Evolutionary conservation across 2,329 filamentous ascomycete genomes (phyloP).

Genomic region (Colletotrichum sp.): DNA sequence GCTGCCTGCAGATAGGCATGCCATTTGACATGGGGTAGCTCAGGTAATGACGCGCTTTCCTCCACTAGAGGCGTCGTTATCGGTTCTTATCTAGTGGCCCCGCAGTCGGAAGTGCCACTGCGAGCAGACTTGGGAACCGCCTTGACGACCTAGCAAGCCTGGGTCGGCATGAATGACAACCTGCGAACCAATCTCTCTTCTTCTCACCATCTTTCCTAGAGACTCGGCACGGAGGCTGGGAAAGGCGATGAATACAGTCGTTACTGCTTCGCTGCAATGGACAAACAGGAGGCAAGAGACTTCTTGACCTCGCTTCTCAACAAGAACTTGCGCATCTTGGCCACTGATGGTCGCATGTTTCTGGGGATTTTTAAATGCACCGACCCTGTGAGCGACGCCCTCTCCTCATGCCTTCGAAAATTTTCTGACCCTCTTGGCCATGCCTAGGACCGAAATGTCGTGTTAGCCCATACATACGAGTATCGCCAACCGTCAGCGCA

Average conservation of each 20-base stretch:
- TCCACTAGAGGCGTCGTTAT: slow-evolving; percentile 5
- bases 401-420: neutral
- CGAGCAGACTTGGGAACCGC: neutral
- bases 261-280: slow-evolving; percentile 36
- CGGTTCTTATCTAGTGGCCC: slow-evolving; percentile 13
- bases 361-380: slow-evolving; percentile 93
- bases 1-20: neutral
- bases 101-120: neutral
- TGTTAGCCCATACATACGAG: slow-evolving; percentile 86
- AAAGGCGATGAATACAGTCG: neutral
- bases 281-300: slow-evolving; percentile 56
- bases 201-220: neutral
- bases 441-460: slow-evolving; percentile 81
- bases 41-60: slow-evolving; percentile 18
- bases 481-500: slow-evolving; percentile 76
- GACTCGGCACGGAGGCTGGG: neutral
- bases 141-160: neutral
- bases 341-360: slow-evolving; percentile 86
- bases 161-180: neutral
- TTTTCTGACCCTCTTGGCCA: neutral
- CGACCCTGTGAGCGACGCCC: slow-evolving; percentile 61
- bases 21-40: neutral
- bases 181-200: neutral
- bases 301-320: slow-evolving; percentile 74
- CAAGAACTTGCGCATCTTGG: slow-evolving; percentile 79